A percentile compares a stretch with the other conserved stretches of the same genome.
Evolutionary conservation across 331 rosid species (phyloP).

Genomic region (Quercus lobata): DNA sequence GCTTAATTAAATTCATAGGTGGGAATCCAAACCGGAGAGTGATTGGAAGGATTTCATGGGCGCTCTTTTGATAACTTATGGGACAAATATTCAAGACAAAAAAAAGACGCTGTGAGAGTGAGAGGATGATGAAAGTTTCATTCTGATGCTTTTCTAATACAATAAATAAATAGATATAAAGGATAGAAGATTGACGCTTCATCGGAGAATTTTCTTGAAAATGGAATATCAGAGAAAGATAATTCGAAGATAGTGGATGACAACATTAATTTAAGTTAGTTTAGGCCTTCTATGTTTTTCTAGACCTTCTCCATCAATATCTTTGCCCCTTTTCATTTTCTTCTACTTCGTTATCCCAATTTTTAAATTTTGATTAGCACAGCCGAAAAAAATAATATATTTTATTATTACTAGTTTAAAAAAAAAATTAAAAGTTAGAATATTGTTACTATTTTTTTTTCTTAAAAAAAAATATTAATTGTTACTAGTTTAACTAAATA

Average conservation of each 20-base stretch:
- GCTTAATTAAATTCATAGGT: neutral
- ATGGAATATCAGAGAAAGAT: constrained; percentile 22
- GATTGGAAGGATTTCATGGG: constrained; percentile 7
- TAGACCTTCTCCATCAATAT: neutral
- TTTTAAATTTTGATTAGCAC: too few species aligned
- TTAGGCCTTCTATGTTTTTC: neutral
- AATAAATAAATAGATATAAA: constrained; percentile 14
- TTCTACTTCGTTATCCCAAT: neutral
- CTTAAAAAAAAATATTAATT: neutral
- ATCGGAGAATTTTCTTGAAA: constrained; percentile 21
- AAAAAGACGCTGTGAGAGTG: constrained; percentile 3
- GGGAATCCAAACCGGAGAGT: constrained; percentile 14
- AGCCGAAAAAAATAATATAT: neutral
- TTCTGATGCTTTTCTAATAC: neutral
- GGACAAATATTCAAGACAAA: neutral
- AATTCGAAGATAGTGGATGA: neutral
- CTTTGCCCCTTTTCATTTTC: neutral
- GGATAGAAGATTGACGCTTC: constrained; percentile 29
- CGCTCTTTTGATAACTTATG: neutral
- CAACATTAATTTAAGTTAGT: neutral
- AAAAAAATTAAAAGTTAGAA: too few species aligned
- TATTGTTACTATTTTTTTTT: too few species aligned
- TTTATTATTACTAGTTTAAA: neutral
- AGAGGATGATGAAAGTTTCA: constrained; percentile 11
- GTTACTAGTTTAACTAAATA: neutral